These are phyloP conservation scores for Phytopythium sindhum DNA, from an alignment of 352 stramenopile species.

Conservation along the genomic window DNA sequence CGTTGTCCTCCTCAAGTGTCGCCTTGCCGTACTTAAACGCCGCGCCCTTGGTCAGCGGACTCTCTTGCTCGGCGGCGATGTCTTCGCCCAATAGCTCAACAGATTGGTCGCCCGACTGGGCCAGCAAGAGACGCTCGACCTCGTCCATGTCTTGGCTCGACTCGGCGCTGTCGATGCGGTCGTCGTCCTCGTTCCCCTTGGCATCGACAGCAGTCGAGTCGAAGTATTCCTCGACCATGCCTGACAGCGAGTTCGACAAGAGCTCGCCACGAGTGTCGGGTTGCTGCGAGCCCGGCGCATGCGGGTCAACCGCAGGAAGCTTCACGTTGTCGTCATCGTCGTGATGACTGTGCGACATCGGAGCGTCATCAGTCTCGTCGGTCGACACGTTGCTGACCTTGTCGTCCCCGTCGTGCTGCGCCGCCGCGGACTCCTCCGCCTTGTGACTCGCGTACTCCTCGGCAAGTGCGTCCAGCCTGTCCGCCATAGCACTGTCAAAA, in stretches of 20 bases:
- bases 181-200: not conserved
- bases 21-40: constrained; percentile 16
- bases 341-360: not conserved
- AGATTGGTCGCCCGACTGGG: constrained; percentile 19
- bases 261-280: constrained; percentile 1
- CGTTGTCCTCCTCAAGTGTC: constrained; percentile 14
- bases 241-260: not conserved
- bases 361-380: constrained; percentile 17
- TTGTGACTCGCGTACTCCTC: constrained; percentile 5
- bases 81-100: constrained; percentile 9
- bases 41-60: constrained; percentile 9
- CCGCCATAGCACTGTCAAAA: constrained; percentile 2
- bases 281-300: not conserved
- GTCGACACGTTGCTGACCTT: constrained; percentile 30
- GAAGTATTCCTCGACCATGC: constrained; percentile 7
- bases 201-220: not conserved
- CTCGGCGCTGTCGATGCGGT: not conserved
- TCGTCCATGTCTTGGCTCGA: constrained; percentile 18
- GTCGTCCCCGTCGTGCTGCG: constrained; percentile 26
- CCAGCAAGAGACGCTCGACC: constrained; percentile 9
- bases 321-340: constrained; percentile 1
- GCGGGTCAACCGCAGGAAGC: not conserved
- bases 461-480: constrained; percentile 4
- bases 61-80: constrained; percentile 20
- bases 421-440: constrained; percentile 9